These are phyloP conservation scores for Verticillium alfalfae DNA, from an alignment of 2,329 filamentous ascomycete species.

Conservation along the genomic window DNA sequence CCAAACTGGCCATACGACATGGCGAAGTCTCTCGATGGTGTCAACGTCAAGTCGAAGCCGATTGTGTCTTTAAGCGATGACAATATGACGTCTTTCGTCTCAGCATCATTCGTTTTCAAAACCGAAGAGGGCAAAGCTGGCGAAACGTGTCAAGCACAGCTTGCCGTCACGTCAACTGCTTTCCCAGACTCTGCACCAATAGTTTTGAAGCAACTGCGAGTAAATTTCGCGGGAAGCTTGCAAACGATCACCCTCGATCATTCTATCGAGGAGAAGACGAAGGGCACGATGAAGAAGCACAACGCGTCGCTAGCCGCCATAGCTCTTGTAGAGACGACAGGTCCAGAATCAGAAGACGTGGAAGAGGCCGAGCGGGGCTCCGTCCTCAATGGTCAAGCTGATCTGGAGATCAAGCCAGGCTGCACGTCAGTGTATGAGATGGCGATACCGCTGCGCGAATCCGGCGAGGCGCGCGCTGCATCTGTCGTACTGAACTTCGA, in stretches of 20 bases:
- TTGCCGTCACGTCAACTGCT: conserved; percentile 52
- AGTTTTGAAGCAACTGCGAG: conserved; percentile 41
- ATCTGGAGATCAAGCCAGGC: conserved; percentile 62
- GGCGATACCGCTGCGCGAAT: conserved; percentile 69
- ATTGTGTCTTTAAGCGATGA: conserved; percentile 45
- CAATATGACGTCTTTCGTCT: conserved; percentile 46
- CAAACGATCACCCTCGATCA: conserved; percentile 49
- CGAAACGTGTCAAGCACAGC: conserved; percentile 51
- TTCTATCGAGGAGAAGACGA: conserved; percentile 35
- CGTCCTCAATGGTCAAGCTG: conserved; percentile 19
- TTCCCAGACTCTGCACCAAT: conserved; percentile 46
- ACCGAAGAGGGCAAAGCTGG: conserved; percentile 56
- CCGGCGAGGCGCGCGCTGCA: conserved; percentile 67
- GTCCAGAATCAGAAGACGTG: background rate
- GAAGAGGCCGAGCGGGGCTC: conserved; percentile 20
- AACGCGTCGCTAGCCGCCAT: conserved; percentile 19
- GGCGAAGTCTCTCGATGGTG: conserved; percentile 46
- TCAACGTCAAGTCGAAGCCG: conserved; percentile 38
- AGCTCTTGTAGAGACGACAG: conserved; percentile 14
- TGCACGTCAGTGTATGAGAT: conserved; percentile 68
- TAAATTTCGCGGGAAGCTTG: conserved; percentile 54
- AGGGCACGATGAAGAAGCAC: conserved; percentile 6
- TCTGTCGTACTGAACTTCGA: conserved; percentile 59
- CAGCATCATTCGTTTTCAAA: conserved; percentile 52
- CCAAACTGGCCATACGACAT: conserved; percentile 59